A percentile compares a stretch with the other conserved stretches of the same genome.
phyloP scores from a whole-genome alignment of 2,329 filamentous ascomycete species.

The Zymoseptoria passerinii region DNA sequence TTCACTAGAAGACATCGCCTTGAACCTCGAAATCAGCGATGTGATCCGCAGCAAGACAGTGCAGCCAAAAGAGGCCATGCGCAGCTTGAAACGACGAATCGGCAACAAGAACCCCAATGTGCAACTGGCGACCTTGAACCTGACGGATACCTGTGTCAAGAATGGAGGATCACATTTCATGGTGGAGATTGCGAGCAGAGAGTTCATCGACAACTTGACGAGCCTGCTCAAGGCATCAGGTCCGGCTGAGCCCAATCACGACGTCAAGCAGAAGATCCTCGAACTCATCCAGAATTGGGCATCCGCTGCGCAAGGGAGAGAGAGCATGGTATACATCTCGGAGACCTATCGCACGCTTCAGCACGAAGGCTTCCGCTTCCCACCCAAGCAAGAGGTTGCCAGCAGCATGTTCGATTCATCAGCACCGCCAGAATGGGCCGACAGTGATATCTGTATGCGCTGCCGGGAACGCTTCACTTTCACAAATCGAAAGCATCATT shows the following conservation, averaged over 20 bases:
- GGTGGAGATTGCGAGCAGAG: conserved; percentile 85
- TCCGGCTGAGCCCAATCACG: conserved; percentile 63
- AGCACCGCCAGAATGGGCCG: conserved; percentile 94
- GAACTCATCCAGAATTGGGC: conserved; percentile 94
- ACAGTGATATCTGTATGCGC: conserved; percentile 97
- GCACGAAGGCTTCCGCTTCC: conserved; percentile 79
- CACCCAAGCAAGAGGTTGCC: conserved; percentile 75
- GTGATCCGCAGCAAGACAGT: conserved; percentile 95
- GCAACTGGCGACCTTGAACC: conserved; percentile 86
- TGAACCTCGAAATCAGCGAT: conserved; percentile 97
- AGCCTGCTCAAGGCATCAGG: conserved; percentile 80
- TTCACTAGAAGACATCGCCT: conserved; percentile 94
- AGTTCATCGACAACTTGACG: conserved; percentile 96
- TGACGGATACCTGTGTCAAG: conserved; percentile 97
- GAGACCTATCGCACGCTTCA: conserved; percentile 80
- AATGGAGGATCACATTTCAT: conserved; percentile 96
- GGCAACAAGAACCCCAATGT: conserved; percentile 97
- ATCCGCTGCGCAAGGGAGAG: conserved; percentile 73
- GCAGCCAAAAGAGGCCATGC: conserved; percentile 96
- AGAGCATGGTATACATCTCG: conserved; percentile 75
- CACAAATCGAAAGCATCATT: conserved; percentile 97
- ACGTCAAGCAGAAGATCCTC: conserved; percentile 83
- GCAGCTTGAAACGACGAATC: conserved; percentile 85
- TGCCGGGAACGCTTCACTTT: conserved; percentile 94
- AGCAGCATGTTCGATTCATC: conserved; percentile 97